phyloP scores from a whole-genome alignment of 1,284 basidiomycete species.

The Schizophyllum amplum region DNA sequence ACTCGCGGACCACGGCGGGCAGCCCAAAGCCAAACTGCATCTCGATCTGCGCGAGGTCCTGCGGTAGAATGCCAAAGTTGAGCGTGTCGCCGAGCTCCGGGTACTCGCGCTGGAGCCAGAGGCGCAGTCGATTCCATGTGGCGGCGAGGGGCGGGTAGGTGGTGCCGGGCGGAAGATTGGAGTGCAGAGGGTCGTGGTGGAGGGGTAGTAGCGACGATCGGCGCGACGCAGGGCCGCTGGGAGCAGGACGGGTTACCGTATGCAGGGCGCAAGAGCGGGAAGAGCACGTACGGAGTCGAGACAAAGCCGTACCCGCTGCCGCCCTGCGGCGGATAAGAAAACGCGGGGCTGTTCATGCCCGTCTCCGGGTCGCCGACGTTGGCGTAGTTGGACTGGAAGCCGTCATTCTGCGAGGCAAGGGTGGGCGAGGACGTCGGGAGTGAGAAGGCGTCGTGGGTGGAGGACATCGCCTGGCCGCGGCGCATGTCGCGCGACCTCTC shows the following conservation, averaged over 20 bases:
- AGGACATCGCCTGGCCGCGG: constrained; percentile 56
- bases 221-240: constrained; percentile 34
- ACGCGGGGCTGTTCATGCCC: constrained; percentile 34
- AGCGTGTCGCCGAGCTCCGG: constrained; percentile 88
- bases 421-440: constrained; percentile 63
- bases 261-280: constrained; percentile 1
- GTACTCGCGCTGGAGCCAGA: constrained; percentile 74
- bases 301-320: constrained; percentile 48
- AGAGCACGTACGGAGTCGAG: constrained; percentile 44
- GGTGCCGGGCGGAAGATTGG: constrained; percentile 31
- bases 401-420: constrained; percentile 43
- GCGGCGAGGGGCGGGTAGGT: constrained; percentile 67
- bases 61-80: constrained; percentile 75
- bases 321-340: constrained; percentile 69
- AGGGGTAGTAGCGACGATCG: constrained; percentile 58
- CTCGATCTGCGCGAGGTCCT: constrained; percentile 72
- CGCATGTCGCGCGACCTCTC: constrained; percentile 36
- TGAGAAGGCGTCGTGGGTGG: constrained; percentile 74
- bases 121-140: constrained; percentile 75
- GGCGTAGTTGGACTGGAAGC: constrained; percentile 46
- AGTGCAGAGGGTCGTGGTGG: constrained; percentile 42
- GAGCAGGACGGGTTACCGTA: constrained; percentile 14
- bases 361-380: constrained; percentile 39
- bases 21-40: constrained; percentile 75
- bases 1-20: constrained; percentile 75